phyloP scores from a whole-genome alignment of 768 basidiomycete species.

The Mycena haematopus region DNA sequence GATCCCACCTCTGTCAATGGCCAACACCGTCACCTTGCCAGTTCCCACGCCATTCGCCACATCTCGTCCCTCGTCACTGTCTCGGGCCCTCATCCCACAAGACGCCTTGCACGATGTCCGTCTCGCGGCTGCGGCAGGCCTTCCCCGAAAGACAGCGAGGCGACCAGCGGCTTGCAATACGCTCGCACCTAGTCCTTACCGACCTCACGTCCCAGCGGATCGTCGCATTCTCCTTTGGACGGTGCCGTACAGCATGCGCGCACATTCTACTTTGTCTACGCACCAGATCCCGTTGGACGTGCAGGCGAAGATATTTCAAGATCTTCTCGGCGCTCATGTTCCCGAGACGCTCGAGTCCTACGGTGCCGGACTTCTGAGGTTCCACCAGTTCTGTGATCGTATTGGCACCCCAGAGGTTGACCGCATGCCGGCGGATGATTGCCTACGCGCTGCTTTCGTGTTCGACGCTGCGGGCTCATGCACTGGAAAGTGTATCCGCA shows the following conservation, averaged over 20 bases:
- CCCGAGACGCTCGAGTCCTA: neutral
- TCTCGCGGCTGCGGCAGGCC: no score
- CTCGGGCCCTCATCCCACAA: no score
- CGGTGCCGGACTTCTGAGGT: neutral
- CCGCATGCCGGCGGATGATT: neutral
- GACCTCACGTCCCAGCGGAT: neutral
- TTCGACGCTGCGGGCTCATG: neutral
- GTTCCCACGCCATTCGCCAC: no score
- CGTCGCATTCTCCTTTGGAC: neutral
- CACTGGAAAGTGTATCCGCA: neutral
- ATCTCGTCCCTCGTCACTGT: no score
- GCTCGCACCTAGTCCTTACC: neutral
- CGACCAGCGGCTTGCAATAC: no score
- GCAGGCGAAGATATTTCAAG: neutral
- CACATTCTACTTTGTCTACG: neutral
- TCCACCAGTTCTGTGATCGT: neutral
- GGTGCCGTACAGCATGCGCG: neutral
- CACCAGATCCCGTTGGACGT: neutral
- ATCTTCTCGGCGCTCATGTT: neutral
- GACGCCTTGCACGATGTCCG: no score
- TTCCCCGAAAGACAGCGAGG: no score
- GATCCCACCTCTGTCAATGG: no score
- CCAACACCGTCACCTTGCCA: no score
- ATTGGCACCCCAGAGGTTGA: neutral
- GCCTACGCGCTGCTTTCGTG: neutral